A percentile compares a stretch with the other conserved stretches of the same genome.
These are phyloP conservation scores for Pichia paraexigua DNA, from an alignment of 805 yeast genomes.

Conservation along the genomic window DNA sequence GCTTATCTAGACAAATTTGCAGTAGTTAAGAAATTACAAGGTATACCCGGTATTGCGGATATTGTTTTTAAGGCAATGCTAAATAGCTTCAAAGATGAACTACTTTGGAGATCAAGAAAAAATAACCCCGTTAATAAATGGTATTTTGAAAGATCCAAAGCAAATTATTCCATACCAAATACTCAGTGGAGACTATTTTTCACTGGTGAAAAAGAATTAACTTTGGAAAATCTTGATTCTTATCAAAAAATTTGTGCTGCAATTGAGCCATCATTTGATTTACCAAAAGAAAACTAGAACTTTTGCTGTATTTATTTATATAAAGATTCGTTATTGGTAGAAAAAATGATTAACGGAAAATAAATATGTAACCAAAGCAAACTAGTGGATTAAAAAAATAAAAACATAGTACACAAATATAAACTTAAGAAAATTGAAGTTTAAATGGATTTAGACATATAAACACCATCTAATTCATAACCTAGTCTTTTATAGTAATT, in stretches of 20 bases:
- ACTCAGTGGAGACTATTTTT: constrained; percentile 35
- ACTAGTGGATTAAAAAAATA: neutral
- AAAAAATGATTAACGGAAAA: neutral
- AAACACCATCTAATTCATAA: constrained; percentile 90
- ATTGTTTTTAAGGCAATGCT: constrained; percentile 77
- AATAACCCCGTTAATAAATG: constrained; percentile 92
- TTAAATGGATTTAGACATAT: constrained; percentile 65
- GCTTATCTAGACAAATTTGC: constrained; percentile 94
- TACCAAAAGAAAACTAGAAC: neutral
- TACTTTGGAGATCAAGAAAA: constrained; percentile 85
- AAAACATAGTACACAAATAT: neutral
- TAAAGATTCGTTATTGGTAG: too few species aligned
- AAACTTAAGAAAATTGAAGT: neutral
- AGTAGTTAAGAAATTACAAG: constrained; percentile 74
- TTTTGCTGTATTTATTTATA: neutral
- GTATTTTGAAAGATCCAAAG: constrained; percentile 89
- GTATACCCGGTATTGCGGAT: constrained; percentile 90
- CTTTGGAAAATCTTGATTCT: constrained; percentile 32
- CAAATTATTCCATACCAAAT: constrained; percentile 45
- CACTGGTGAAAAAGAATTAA: constrained; percentile 27
- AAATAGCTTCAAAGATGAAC: constrained; percentile 57
- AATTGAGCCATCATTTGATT: constrained; percentile 48
- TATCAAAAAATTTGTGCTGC: constrained; percentile 46
- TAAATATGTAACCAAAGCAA: neutral
- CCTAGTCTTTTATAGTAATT: constrained; percentile 92